Percentiles rank a stretch among this genome's conserved stretches.
These are phyloP conservation scores for Saturnispora bothae DNA, from an alignment of 805 yeast genomes.

Conservation along the genomic window DNA sequence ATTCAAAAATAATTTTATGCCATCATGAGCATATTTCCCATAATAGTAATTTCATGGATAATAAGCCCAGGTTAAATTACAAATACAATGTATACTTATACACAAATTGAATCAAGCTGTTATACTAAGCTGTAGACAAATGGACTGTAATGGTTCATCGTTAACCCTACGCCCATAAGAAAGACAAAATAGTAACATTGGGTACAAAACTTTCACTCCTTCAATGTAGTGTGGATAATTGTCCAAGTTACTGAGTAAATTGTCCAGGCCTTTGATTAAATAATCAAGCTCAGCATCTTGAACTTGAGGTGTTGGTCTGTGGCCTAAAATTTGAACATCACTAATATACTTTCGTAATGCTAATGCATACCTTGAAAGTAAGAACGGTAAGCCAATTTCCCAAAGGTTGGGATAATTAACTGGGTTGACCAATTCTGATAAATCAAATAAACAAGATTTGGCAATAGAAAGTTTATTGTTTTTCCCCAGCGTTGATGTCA, in stretches of 20 bases:
- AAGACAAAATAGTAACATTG: constrained; percentile 4
- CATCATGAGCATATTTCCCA: no score
- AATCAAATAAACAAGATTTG: constrained; percentile 43
- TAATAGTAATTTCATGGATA: not conserved
- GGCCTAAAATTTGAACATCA: constrained; percentile 47
- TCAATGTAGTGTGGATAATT: not conserved
- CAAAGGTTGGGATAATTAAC: constrained; percentile 16
- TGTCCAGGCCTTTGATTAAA: constrained; percentile 34
- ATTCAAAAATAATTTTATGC: no score
- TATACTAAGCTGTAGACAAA: constrained; percentile 2
- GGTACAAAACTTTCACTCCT: constrained; percentile 6
- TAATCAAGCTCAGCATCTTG: constrained; percentile 53
- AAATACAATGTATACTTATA: no score
- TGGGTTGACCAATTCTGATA: constrained; percentile 32
- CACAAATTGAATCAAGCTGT: not conserved
- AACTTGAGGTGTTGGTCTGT: constrained; percentile 55
- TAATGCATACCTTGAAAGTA: constrained; percentile 49
- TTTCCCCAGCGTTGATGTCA: constrained; percentile 41
- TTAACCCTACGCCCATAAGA: not conserved
- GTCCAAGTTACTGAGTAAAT: not conserved
- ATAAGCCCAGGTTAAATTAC: no score
- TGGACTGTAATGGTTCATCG: not conserved
- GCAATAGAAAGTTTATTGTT: constrained; percentile 40
- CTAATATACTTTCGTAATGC: constrained; percentile 53
- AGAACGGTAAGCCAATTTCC: constrained; percentile 32